Conservation (phyloP, 345 rosid species). For the Bretschneidera sinensis region DNA sequence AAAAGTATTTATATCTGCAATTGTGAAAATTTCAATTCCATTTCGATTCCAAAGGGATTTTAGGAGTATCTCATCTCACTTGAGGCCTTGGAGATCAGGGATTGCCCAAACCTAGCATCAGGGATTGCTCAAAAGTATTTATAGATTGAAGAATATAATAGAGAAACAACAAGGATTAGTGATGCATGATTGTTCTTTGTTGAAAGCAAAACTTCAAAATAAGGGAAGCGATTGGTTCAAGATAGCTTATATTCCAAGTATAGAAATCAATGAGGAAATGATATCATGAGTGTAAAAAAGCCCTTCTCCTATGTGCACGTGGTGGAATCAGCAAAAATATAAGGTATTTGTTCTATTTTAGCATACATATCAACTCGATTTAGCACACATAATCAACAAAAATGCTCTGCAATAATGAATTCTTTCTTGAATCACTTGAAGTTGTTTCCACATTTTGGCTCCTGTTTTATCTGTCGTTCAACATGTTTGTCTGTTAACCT, state of each 20-base stretch:
- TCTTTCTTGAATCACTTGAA: too few species aligned
- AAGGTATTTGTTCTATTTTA: too few species aligned
- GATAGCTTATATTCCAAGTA: conserved; percentile 15
- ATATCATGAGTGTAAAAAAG: conserved; percentile 4
- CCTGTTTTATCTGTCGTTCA: not conserved
- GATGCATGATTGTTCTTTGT: conserved; percentile 22
- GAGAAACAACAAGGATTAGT: too few species aligned
- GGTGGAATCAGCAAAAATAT: too few species aligned
- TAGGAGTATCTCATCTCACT: conserved; percentile 24
- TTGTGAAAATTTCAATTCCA: conserved; percentile 23
- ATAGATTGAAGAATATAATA: too few species aligned
- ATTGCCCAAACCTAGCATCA: conserved; percentile 27
- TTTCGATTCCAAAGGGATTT: conserved; percentile 20
- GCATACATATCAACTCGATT: not conserved
- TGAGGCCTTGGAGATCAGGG: conserved; percentile 23
- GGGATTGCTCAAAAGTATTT: too few species aligned
- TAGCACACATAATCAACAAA: not conserved
- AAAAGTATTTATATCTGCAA: conserved; percentile 24
- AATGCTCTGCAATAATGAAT: too few species aligned
- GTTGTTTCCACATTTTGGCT: not conserved
- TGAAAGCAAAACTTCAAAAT: conserved; percentile 13
- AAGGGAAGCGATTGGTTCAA: conserved; percentile 22
- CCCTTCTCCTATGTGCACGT: too few species aligned
- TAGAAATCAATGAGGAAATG: conserved; percentile 24
- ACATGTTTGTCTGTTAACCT: too few species aligned